phyloP scores from a whole-genome alignment of 106 monocot species.

The Narthecium ossifragum region DNA sequence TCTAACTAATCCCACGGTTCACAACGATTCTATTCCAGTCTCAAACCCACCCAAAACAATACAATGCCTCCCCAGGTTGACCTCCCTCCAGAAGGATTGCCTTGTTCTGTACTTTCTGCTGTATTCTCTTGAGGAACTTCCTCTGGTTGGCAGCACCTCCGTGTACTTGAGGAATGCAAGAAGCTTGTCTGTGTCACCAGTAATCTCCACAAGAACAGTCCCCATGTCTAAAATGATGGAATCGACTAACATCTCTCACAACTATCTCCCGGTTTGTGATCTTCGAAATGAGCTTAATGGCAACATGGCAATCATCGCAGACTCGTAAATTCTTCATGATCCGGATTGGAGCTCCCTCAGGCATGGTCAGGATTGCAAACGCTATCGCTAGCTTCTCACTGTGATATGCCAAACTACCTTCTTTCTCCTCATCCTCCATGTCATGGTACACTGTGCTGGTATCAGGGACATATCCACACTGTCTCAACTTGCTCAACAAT shows the following conservation, averaged over 20 bases:
- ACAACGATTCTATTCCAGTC: no score
- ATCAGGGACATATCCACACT: slow-evolving; percentile 48
- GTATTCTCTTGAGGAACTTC: no score
- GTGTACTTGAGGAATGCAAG: no score
- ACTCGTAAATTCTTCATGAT: slow-evolving; percentile 67
- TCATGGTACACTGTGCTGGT: slow-evolving; percentile 53
- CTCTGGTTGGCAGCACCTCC: no score
- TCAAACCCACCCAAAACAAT: no score
- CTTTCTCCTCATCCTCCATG: slow-evolving; percentile 79
- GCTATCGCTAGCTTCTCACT: slow-evolving; percentile 63
- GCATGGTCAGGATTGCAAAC: slow-evolving; percentile 42
- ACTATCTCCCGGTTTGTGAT: slow-evolving; percentile 42
- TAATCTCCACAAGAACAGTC: slow-evolving; percentile 59
- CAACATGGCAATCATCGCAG: slow-evolving; percentile 53
- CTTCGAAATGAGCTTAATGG: slow-evolving; percentile 45
- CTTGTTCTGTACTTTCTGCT: no score
- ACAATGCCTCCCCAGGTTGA: no score
- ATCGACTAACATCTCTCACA: slow-evolving; percentile 58
- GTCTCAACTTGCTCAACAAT: slow-evolving; percentile 36
- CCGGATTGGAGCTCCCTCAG: slow-evolving; percentile 22
- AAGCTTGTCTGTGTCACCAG: no score
- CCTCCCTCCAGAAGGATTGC: no score
- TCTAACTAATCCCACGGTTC: no score
- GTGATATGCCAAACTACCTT: slow-evolving; percentile 45
- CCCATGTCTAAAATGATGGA: slow-evolving; percentile 50